These are phyloP conservation scores for Periconia macrospinosa DNA, from an alignment of 2,329 filamentous ascomycete species.

Conservation along the genomic window DNA sequence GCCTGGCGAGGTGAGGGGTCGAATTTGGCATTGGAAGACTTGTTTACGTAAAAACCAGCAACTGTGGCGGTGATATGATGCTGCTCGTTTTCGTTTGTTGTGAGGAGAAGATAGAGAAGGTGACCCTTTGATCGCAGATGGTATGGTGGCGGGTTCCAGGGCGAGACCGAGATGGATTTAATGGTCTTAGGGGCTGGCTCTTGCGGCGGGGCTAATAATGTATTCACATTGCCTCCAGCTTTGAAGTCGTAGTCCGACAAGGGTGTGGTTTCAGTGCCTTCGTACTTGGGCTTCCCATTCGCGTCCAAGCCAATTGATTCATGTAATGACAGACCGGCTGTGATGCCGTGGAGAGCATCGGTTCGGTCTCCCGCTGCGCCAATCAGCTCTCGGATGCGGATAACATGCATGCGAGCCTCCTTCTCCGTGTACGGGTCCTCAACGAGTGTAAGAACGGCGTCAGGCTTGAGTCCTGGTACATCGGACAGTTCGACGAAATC, in stretches of 20 bases:
- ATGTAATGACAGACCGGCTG: constrained; percentile 83
- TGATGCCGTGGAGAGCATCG: constrained; percentile 82
- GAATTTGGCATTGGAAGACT: constrained; percentile 92
- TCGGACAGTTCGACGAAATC: constrained; percentile 93
- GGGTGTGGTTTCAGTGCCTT: constrained; percentile 38
- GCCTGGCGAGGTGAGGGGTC: constrained; percentile 80
- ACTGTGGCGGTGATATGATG: constrained; percentile 91
- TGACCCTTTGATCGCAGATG: constrained; percentile 90
- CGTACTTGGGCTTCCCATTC: constrained; percentile 23
- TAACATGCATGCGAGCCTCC: constrained; percentile 91
- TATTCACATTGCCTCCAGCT: constrained; percentile 66
- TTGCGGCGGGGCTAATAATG: constrained; percentile 68
- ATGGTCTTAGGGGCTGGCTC: constrained; percentile 82
- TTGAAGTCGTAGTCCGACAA: constrained; percentile 77
- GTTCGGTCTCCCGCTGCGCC: constrained; percentile 87
- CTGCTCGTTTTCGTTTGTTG: constrained; percentile 92
- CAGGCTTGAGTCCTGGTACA: constrained; percentile 74
- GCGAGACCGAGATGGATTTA: constrained; percentile 83
- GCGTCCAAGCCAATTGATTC: constrained; percentile 67
- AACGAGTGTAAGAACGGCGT: constrained; percentile 78
- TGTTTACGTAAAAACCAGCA: constrained; percentile 96
- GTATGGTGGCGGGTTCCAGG: constrained; percentile 96
- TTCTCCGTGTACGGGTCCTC: constrained; percentile 98
- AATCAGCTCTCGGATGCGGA: constrained; percentile 88
- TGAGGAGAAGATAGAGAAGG: constrained; percentile 84